A percentile compares a stretch with the other conserved stretches of the same genome.
Conservation (phyloP, 1,139 yeast genomes). For the Blastobotrys apis region DNA sequence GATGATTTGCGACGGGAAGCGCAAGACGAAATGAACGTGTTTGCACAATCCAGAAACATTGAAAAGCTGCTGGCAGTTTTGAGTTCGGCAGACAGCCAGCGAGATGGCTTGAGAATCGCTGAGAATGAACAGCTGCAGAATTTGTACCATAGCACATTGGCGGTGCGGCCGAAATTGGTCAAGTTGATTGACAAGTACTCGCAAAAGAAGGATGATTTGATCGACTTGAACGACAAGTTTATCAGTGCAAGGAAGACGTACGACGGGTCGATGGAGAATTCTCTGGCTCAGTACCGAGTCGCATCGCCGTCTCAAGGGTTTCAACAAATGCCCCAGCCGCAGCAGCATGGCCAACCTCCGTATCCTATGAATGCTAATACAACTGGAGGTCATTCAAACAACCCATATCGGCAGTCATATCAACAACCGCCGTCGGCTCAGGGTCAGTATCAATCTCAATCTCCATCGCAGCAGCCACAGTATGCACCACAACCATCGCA, state of each 20-base stretch:
- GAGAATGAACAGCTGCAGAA: conserved; percentile 47
- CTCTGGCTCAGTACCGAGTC: conserved; percentile 30
- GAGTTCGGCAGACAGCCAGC: conserved; percentile 41
- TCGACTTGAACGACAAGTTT: conserved; percentile 65
- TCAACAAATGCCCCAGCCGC: conserved; percentile 3
- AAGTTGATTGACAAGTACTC: conserved; percentile 71
- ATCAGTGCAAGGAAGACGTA: conserved; percentile 63
- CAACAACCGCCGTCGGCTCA: conserved; percentile 10
- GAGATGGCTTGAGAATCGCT: conserved; percentile 31
- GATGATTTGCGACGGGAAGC: conserved; percentile 46
- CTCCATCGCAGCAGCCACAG: conserved; percentile 7
- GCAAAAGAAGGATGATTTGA: conserved; percentile 67
- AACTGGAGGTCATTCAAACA: conserved; percentile 2
- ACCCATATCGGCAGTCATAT: conserved; percentile 7
- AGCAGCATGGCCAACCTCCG: conserved; percentile 15
- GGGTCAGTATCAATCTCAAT: conserved; percentile 12
- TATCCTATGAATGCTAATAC: conserved; percentile 13
- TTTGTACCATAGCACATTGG: conserved; percentile 64
- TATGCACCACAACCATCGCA: conserved; percentile 5
- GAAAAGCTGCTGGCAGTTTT: conserved; percentile 62
- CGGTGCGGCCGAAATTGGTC: conserved; percentile 70
- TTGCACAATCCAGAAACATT: conserved; percentile 51
- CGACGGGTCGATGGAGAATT: conserved; percentile 59
- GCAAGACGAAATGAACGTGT: conserved; percentile 43
- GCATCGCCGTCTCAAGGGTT: conserved; percentile 8